Evolutionary conservation across 805 yeast genomes (phyloP).

Genomic region (Tetrapisispora phaffii): DNA sequence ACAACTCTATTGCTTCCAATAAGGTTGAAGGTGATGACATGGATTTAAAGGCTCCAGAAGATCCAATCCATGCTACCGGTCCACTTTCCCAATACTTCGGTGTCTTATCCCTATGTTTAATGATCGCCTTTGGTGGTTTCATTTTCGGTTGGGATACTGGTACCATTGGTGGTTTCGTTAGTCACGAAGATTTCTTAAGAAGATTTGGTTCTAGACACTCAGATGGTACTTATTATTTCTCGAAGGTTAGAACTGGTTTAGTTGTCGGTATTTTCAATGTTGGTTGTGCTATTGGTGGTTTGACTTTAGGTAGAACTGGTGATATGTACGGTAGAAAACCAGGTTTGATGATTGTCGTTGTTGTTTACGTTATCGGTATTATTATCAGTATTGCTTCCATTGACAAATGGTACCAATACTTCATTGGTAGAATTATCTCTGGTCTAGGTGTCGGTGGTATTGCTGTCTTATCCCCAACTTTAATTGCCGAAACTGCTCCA

Average conservation of each 20-base stretch:
- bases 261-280: constrained; percentile 56
- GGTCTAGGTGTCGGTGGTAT: constrained; percentile 78
- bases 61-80: constrained; percentile 4
- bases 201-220: constrained; percentile 41
- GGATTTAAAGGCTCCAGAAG: constrained; percentile 5
- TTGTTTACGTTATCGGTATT: constrained; percentile 58
- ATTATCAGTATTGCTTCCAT: constrained; percentile 50
- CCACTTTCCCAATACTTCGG: constrained; percentile 22
- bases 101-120: constrained; percentile 26
- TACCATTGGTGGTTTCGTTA: constrained; percentile 51
- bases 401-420: constrained; percentile 57
- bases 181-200: constrained; percentile 41
- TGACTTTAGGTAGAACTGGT: constrained; percentile 47
- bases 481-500: constrained; percentile 40
- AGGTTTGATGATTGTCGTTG: constrained; percentile 51
- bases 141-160: constrained; percentile 77
- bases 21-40: constrained; percentile 8
- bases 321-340: constrained; percentile 58
- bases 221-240: constrained; percentile 32
- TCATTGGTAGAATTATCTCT: constrained; percentile 56
- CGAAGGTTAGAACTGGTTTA: constrained; percentile 48
- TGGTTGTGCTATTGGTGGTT: constrained; percentile 70
- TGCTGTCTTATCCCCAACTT: constrained; percentile 66
- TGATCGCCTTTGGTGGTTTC: constrained; percentile 67
- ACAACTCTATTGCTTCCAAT: constrained; percentile 8